Evolutionary conservation across 2,329 filamentous ascomycete genomes (phyloP).

Genomic region (Fusarium dimerum): DNA sequence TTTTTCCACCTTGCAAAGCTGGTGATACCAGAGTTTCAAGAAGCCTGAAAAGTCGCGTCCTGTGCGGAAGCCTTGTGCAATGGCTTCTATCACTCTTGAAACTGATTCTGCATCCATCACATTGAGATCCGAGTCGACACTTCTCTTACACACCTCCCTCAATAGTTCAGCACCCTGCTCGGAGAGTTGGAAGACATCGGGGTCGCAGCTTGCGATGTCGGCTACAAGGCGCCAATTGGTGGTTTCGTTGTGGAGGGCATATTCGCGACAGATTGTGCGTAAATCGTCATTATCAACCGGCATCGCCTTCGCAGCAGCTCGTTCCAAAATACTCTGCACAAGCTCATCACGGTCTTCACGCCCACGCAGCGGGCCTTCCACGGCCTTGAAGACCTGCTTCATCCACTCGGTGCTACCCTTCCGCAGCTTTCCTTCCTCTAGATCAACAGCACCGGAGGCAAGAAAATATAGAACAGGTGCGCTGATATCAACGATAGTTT

Average conservation of each 20-base stretch:
- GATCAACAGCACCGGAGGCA: constrained; percentile 32
- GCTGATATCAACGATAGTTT: constrained; percentile 36
- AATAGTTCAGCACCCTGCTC: constrained; percentile 43
- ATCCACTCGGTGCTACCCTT: constrained; percentile 42
- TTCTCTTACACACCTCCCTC: constrained; percentile 40
- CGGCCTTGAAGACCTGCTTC: constrained; percentile 36
- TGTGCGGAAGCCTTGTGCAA: constrained; percentile 46
- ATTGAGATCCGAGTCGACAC: constrained; percentile 22
- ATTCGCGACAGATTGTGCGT: constrained; percentile 43
- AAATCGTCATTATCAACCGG: constrained; percentile 43
- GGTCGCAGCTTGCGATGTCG: constrained; percentile 45
- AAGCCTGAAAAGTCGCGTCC: constrained; percentile 48
- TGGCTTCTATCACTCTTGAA: constrained; percentile 41
- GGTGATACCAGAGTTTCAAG: constrained; percentile 47
- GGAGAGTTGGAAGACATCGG: constrained; percentile 47
- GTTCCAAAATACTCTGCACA: constrained; percentile 34
- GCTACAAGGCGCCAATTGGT: constrained; percentile 47
- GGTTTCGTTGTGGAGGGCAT: constrained; percentile 37
- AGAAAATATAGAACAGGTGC: constrained; percentile 49
- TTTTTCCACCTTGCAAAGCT: constrained; percentile 40
- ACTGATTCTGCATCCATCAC: constrained; percentile 25
- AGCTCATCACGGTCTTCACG: constrained; percentile 29
- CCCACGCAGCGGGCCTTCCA: constrained; percentile 30
- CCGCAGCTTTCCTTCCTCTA: constrained; percentile 30
- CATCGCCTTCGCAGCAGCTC: constrained; percentile 32